Base-by-base conservation (phyloP, 306 rosid species). In the Sphenostylis stenocarpa region DNA sequence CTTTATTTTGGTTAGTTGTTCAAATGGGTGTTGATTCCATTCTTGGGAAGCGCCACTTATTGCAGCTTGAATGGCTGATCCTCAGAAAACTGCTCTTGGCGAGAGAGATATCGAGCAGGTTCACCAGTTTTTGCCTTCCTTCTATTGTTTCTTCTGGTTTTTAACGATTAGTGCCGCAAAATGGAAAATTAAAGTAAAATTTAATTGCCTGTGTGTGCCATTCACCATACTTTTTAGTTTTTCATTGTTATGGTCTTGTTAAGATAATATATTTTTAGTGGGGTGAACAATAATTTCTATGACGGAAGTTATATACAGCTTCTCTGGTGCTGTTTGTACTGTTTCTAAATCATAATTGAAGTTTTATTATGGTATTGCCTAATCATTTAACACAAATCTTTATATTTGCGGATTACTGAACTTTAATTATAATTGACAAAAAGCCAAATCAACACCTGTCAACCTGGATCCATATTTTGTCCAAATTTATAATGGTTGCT, bases 61-160 rank as follows among this genome's bases (percentile, higher is more conserved):
- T 86, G 85, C 90, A 90, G 84, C 93, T 89, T 92, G 90, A 94
- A 94, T 94, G 98, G 95, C 98, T 85, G 97, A 91, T 87, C 81
- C 81, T 85, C 96, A 77, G 78, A 86, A 84, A 84, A 73, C 79
- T 44, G 80, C 85, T 85, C 51, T 66, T 51, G 88, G 80, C 76
- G 92, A 90, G 61, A 94, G 85, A 91, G 96, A 94, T 83, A 84
- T 86, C 61, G 97, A 94, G 52, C 93, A 94, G 96, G 98, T 94
- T 84, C 73, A n/a, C 36, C 77, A 3, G 49, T 78, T 64, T 14
- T 61, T 16, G 49, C 76, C 73, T 65, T 28, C 16, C 7, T 62
- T 16, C 33, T 4, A 13, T 43, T 24, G 29, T 20, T 7, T 19
- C 15, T 16, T 34, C 3, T 77, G 44, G 15, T 31, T 34, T 45